These are phyloP conservation scores for Pichia sp. DNA, from an alignment of 1,139 yeast species.

Conservation along the genomic window DNA sequence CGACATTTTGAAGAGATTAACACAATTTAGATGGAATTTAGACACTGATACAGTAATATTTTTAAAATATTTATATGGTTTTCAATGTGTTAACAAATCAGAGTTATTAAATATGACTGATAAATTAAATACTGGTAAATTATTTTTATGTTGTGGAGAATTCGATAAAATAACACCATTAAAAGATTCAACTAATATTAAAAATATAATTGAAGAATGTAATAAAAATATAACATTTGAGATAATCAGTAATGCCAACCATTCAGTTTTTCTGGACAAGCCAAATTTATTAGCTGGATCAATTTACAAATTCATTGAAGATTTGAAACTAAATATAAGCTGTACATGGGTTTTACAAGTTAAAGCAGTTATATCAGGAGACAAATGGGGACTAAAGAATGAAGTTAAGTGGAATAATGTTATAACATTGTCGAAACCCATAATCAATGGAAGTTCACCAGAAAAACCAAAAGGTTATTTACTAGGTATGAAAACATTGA, in stretches of 20 bases:
- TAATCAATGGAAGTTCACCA: slow-evolving; percentile 26
- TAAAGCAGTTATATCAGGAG: slow-evolving; percentile 57
- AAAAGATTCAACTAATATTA: slow-evolving; percentile 25
- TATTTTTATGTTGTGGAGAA: slow-evolving; percentile 38
- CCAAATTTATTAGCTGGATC: slow-evolving; percentile 64
- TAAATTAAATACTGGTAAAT: slow-evolving; percentile 1
- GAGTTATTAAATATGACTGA: slow-evolving; percentile 34
- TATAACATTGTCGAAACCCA: slow-evolving; percentile 42
- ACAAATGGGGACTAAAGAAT: slow-evolving; percentile 75
- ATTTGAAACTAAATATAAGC: slow-evolving; percentile 28
- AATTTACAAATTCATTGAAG: slow-evolving; percentile 52
- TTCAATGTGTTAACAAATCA: slow-evolving; percentile 36
- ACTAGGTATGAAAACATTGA: slow-evolving; percentile 68
- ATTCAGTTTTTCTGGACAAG: slow-evolving; percentile 55
- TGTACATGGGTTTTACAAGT: slow-evolving; percentile 38
- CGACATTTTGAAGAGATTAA: slow-evolving; percentile 39
- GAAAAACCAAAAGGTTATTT: slow-evolving; percentile 43
- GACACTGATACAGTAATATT: slow-evolving; percentile 54
- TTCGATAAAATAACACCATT: slow-evolving; percentile 53
- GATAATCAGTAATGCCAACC: slow-evolving; percentile 54
- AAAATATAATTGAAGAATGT: slow-evolving; percentile 15
- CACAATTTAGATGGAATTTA: slow-evolving; percentile 67
- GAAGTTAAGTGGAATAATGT: slow-evolving; percentile 64
- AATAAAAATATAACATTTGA: slow-evolving; percentile 21
- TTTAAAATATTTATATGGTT: slow-evolving; percentile 47